These are phyloP conservation scores for Phytophthora citricola DNA, from an alignment of 352 stramenopile species.

Conservation along the genomic window DNA sequence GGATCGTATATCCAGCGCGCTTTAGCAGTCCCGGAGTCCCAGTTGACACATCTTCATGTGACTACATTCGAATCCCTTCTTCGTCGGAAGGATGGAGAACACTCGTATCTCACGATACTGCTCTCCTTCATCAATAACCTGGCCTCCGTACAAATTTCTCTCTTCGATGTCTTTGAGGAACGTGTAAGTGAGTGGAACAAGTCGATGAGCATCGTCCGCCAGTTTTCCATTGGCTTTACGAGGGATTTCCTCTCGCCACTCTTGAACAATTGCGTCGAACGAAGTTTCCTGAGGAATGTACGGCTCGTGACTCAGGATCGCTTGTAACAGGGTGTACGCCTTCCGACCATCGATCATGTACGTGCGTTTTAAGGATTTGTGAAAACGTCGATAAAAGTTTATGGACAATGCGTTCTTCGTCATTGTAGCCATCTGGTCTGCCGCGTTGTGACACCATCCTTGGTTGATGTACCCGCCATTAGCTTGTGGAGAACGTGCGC, in stretches of 20 bases:
- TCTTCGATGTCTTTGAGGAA: constrained; percentile 3
- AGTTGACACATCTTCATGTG: constrained; percentile 29
- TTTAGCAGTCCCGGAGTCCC: constrained; percentile 6
- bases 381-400: constrained; percentile 5
- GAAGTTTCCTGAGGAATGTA: background rate
- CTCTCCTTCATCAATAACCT: background rate
- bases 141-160: constrained; percentile 1
- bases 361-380: constrained; percentile 1
- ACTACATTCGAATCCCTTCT: constrained; percentile 25
- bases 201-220: background rate
- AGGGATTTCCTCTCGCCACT: background rate
- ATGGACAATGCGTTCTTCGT: background rate
- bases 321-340: background rate
- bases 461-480: constrained; percentile 3
- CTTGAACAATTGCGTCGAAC: constrained; percentile 3
- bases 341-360: constrained; percentile 5
- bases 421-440: background rate
- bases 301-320: background rate
- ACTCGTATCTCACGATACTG: constrained; percentile 2
- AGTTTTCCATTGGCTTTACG: background rate
- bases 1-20: background rate
- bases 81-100: constrained; percentile 24
- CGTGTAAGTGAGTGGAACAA: background rate
- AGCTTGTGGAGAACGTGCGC: background rate
- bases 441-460: background rate